A percentile compares a stretch with the other conserved stretches of the same genome.
phyloP scores from a whole-genome alignment of 2,329 filamentous ascomycete genomes.

The Colletotrichum incanum region DNA sequence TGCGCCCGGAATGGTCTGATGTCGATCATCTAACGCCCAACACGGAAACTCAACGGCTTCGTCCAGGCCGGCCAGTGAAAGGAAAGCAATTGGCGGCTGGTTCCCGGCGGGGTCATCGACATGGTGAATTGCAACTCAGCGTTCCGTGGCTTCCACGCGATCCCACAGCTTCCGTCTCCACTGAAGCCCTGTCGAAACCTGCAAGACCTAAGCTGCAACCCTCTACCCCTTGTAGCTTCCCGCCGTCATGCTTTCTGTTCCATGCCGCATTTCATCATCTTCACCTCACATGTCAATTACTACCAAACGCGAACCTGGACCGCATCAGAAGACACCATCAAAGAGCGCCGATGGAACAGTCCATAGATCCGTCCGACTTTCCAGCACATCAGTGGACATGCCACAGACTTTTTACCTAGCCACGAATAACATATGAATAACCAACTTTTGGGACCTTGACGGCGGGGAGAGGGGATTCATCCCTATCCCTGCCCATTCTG shows the following conservation, averaged over 20 bases:
- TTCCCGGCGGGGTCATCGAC: background rate
- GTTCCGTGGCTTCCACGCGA: background rate
- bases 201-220: background rate
- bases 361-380: background rate
- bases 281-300: background rate
- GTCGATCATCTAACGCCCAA: background rate
- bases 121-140: background rate
- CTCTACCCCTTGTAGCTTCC: background rate
- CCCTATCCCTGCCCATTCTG: slow-evolving; percentile 14
- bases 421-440: background rate
- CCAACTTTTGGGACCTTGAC: background rate
- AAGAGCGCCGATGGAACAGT: background rate
- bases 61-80: slow-evolving; percentile 7
- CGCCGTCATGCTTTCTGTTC: background rate
- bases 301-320: background rate
- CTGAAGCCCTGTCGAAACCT: background rate
- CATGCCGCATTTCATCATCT: background rate
- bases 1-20: background rate
- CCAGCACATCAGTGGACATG: background rate
- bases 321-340: background rate
- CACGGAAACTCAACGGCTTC: background rate
- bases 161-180: background rate
- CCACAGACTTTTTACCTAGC: background rate
- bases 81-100: background rate
- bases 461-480: background rate